Conservation (phyloP, 2,329 filamentous ascomycete species). For the Dothideomycetes sp. region DNA sequence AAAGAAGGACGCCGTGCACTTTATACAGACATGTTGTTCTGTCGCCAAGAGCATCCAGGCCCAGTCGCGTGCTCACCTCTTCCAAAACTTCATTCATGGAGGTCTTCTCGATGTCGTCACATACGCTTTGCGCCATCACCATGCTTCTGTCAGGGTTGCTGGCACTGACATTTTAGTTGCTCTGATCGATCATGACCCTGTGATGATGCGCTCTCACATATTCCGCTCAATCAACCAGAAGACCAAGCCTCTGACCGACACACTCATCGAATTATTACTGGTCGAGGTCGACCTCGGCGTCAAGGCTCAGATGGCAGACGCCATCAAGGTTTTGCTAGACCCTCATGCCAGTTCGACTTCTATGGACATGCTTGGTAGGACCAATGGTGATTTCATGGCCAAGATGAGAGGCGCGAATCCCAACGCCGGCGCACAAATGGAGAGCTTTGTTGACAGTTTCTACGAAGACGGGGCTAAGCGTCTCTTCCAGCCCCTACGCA, state of each 20-base stretch:
- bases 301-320: conserved; percentile 90
- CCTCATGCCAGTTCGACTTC: conserved; percentile 52
- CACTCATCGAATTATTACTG: conserved; percentile 80
- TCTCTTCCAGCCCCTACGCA: conserved; percentile 77
- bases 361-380: conserved; percentile 50
- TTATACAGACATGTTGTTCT: conserved; percentile 90
- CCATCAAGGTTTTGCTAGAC: conserved; percentile 86
- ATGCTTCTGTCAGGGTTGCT: conserved; percentile 78
- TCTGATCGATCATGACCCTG: conserved; percentile 89
- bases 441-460: conserved; percentile 76
- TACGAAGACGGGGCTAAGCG: conserved; percentile 80
- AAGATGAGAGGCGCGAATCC: conserved; percentile 47
- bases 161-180: conserved; percentile 90
- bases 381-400: conserved; percentile 58
- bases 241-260: conserved; percentile 77
- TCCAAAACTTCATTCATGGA: conserved; percentile 80
- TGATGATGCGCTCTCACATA: conserved; percentile 88
- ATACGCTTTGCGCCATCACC: conserved; percentile 76
- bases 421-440: conserved; percentile 58
- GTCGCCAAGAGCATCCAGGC: conserved; percentile 93
- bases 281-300: conserved; percentile 89
- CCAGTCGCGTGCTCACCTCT: conserved; percentile 68
- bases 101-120: conserved; percentile 85
- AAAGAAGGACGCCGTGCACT: conserved; percentile 89
- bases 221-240: conserved; percentile 87